Percentiles rank a stretch among this genome's conserved stretches.
phyloP scores from a whole-genome alignment of 2,329 filamentous ascomycete genomes.

The Colletotrichum aenigma region DNA sequence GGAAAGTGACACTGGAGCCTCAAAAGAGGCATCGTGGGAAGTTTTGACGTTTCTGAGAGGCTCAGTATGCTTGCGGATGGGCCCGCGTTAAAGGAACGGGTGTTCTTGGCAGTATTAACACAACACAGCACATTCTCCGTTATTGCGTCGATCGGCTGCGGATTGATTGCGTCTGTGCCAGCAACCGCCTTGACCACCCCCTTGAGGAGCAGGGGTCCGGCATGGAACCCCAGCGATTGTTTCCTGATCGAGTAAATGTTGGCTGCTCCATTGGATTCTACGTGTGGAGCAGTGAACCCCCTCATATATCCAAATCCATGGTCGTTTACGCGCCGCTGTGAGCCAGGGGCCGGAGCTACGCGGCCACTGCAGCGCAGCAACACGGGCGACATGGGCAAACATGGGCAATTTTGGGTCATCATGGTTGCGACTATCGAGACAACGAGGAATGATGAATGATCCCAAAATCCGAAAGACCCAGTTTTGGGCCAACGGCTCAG shows the following conservation, averaged over 20 bases:
- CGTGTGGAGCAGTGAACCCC: not conserved
- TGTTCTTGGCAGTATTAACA: conserved; percentile 8
- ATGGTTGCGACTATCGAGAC: not conserved
- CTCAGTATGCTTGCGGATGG: not conserved
- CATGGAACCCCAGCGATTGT: not conserved
- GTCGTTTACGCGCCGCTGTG: conserved; percentile 1
- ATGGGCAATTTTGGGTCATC: not conserved
- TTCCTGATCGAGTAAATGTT: conserved; percentile 1
- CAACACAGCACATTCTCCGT: conserved; percentile 7
- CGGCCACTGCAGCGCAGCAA: not conserved
- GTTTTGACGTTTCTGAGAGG: not conserved
- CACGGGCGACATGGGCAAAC: not conserved
- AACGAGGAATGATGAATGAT: not conserved
- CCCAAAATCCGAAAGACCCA: not conserved
- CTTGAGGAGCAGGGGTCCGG: not conserved
- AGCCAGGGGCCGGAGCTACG: not conserved
- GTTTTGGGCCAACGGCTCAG: not conserved
- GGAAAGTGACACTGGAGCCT: not conserved
- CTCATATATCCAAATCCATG: conserved; percentile 1
- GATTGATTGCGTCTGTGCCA: conserved; percentile 10
- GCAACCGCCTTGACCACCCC: not conserved
- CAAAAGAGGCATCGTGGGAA: not conserved
- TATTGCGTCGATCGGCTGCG: conserved; percentile 8
- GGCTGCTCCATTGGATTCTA: not conserved
- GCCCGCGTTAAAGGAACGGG: not conserved